Evolutionary conservation across 176 grass and related monocot genomes (phyloP).

Genomic region (Carex myosuroides): DNA sequence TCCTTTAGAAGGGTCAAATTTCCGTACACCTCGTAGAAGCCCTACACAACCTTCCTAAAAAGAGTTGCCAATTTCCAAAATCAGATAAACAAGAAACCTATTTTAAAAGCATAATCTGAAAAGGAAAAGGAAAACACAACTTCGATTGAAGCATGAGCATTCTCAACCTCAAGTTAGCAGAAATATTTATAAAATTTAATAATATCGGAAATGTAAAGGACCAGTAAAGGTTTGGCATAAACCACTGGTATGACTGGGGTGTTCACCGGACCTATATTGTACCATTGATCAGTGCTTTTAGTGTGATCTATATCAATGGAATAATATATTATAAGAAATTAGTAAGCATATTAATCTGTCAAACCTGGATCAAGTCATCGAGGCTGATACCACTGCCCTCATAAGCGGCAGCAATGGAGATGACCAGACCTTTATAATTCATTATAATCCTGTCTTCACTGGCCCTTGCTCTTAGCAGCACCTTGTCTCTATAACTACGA

Average conservation of each 20-base stretch:
- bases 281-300: background rate
- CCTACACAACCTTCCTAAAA: conserved; percentile 43
- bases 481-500: conserved; percentile 22
- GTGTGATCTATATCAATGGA: background rate
- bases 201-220: background rate
- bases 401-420: conserved; percentile 25
- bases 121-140: background rate
- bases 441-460: conserved; percentile 30
- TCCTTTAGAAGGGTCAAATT: conserved; percentile 36
- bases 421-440: conserved; percentile 31
- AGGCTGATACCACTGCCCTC: conserved; percentile 24
- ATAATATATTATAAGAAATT: background rate
- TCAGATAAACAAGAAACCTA: background rate
- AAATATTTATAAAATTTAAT: too few relatives aligned
- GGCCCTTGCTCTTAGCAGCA: conserved; percentile 26
- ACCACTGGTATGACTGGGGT: background rate
- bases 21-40: conserved; percentile 29
- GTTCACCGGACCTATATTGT: background rate
- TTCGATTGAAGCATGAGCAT: background rate
- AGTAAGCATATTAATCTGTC: background rate
- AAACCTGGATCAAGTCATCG: conserved; percentile 35
- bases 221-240: background rate
- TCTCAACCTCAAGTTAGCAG: background rate
- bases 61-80: background rate
- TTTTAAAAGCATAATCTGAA: background rate